These are phyloP conservation scores for Aspergillus puulaauensis DNA, from an alignment of 2,329 filamentous ascomycete genomes.

Conservation along the genomic window DNA sequence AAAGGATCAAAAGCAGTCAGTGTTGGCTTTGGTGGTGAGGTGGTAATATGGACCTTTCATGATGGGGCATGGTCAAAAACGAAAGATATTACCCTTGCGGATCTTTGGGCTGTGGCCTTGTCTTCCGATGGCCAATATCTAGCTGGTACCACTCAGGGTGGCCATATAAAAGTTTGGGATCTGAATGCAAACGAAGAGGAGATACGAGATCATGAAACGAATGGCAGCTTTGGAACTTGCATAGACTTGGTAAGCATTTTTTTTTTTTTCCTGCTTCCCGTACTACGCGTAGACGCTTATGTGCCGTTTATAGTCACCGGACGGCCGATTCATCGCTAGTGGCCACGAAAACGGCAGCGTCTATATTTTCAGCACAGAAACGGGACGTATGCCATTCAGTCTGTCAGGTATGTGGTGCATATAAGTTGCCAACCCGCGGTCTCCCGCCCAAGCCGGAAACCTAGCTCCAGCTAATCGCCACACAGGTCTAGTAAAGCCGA, in stretches of 20 bases:
- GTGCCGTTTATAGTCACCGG: constrained; percentile 52
- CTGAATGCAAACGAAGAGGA: constrained; percentile 57
- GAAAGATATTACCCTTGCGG: constrained; percentile 58
- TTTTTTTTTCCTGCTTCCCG: constrained; percentile 1
- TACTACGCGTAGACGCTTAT: constrained; percentile 12
- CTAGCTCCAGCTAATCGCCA: constrained; percentile 18
- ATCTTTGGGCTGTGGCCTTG: constrained; percentile 84
- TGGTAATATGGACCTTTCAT: constrained; percentile 74
- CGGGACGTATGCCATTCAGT: constrained; percentile 79
- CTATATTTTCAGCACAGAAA: constrained; percentile 94
- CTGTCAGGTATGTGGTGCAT: constrained; percentile 63
- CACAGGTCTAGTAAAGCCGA: constrained; percentile 77
- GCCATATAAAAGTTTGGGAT: constrained; percentile 88
- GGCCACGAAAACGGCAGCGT: constrained; percentile 90
- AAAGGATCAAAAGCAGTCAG: constrained; percentile 74
- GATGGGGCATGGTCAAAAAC: constrained; percentile 55
- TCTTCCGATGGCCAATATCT: constrained; percentile 81
- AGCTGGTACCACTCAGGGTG: constrained; percentile 84
- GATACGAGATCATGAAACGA: constrained; percentile 83
- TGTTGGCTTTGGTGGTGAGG: constrained; percentile 84
- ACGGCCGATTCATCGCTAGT: constrained; percentile 84
- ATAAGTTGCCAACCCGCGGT: neutral
- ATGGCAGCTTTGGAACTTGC: constrained; percentile 86
- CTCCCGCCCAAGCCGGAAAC: neutral
- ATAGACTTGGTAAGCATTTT: constrained; percentile 66